A percentile compares a stretch with the other conserved stretches of the same genome.
phyloP scores from a whole-genome alignment of 495 filamentous ascomycete genomes.

The Podospora comata region DNA sequence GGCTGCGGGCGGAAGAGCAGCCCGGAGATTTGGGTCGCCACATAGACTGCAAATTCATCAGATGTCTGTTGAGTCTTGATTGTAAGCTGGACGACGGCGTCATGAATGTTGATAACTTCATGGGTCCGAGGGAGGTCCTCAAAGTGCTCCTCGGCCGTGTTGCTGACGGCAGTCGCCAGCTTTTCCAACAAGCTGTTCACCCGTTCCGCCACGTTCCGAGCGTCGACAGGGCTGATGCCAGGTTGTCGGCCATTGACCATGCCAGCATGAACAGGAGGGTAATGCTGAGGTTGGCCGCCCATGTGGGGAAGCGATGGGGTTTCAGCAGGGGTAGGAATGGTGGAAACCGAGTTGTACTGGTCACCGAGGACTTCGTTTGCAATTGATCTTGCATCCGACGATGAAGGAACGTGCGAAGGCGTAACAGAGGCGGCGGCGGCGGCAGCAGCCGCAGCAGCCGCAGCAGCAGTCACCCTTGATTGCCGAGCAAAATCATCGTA shows the following conservation, averaged over 20 bases:
- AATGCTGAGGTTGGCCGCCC: slow-evolving; percentile 58
- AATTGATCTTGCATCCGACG: slow-evolving; percentile 52
- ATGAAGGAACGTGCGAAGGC: slow-evolving; percentile 44
- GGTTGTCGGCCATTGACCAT: slow-evolving; percentile 49
- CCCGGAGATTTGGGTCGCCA: slow-evolving; percentile 67
- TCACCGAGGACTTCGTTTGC: slow-evolving; percentile 78
- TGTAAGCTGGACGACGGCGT: slow-evolving; percentile 50
- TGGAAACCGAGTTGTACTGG: slow-evolving; percentile 71
- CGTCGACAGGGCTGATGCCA: slow-evolving; percentile 65
- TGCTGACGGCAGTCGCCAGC: slow-evolving; percentile 61
- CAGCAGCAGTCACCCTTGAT: slow-evolving; percentile 53
- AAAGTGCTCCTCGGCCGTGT: slow-evolving; percentile 66
- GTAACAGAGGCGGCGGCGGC: slow-evolving; percentile 33
- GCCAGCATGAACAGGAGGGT: slow-evolving; percentile 53
- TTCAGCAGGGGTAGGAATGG: slow-evolving; percentile 75
- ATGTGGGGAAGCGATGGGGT: slow-evolving; percentile 70
- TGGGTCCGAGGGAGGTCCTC: slow-evolving; percentile 64
- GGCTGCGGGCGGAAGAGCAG: slow-evolving; percentile 54
- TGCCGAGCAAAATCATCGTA: slow-evolving; percentile 94
- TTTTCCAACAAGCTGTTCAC: slow-evolving; percentile 69
- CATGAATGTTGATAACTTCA: slow-evolving; percentile 61
- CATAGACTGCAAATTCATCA: slow-evolving; percentile 64
- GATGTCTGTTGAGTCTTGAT: slow-evolving; percentile 55
- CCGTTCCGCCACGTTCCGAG: slow-evolving; percentile 57
- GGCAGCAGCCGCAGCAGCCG: slow-evolving; percentile 31